phyloP scores from a whole-genome alignment of 2,329 filamentous ascomycete genomes.

The Aspergillus phoenicis region DNA sequence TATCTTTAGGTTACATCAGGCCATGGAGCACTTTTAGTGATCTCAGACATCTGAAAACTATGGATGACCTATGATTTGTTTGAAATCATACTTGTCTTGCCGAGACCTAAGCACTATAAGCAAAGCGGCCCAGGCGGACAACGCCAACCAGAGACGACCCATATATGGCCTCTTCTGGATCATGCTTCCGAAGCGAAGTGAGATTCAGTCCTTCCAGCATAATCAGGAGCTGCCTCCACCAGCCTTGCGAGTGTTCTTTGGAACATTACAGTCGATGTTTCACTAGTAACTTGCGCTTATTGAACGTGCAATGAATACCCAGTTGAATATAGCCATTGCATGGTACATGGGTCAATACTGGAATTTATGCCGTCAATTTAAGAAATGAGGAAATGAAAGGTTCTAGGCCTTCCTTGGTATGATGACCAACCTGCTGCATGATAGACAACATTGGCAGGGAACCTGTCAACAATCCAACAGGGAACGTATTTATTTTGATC shows the following conservation, averaged over 20 bases:
- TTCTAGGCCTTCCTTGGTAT: too few species aligned
- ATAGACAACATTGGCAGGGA: too few species aligned
- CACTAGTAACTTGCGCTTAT: too few species aligned
- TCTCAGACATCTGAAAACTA: constrained; percentile 25
- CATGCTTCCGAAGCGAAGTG: not conserved
- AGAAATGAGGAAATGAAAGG: too few species aligned
- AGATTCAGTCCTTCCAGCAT: not conserved
- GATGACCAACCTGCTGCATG: too few species aligned
- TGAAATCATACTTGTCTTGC: constrained; percentile 26
- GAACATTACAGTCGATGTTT: not conserved
- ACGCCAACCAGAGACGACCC: not conserved
- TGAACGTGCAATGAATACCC: too few species aligned
- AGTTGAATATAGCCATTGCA: too few species aligned
- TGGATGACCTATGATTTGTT: constrained; percentile 33
- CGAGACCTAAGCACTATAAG: constrained; percentile 23
- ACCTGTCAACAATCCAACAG: too few species aligned
- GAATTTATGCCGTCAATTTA: too few species aligned
- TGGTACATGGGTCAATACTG: too few species aligned
- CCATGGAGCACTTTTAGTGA: not conserved
- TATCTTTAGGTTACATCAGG: too few species aligned
- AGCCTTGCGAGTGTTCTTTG: not conserved
- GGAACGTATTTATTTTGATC: too few species aligned
- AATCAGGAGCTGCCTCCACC: not conserved
- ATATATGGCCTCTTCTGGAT: not conserved
- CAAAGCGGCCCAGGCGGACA: not conserved